phyloP scores from a whole-genome alignment of 441 rosid genomes.

The Aquilaria agallochum region DNA sequence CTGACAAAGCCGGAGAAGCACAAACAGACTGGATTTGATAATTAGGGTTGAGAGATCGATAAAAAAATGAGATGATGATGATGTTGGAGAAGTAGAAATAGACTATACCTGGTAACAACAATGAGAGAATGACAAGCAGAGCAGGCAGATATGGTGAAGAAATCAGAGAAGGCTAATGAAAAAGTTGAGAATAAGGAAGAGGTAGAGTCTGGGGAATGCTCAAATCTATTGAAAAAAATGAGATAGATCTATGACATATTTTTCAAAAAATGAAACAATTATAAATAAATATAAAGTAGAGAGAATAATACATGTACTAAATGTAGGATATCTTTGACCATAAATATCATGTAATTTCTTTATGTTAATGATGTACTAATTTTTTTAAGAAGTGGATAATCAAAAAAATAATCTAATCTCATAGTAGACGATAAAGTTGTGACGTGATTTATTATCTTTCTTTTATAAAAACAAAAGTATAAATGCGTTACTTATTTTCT shows the following conservation, averaged over 20 bases:
- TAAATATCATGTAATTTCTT: background rate
- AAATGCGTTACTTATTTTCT: background rate
- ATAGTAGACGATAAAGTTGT: background rate
- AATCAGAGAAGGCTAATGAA: too few relatives aligned
- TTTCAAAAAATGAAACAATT: too few relatives aligned
- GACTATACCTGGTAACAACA: too few relatives aligned
- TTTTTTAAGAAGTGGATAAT: background rate
- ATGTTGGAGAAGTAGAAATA: background rate
- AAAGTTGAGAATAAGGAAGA: too few relatives aligned
- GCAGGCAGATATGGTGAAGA: too few relatives aligned
- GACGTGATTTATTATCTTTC: background rate
- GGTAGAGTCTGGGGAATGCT: background rate
- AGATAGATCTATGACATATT: too few relatives aligned
- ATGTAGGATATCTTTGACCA: background rate
- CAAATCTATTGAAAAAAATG: background rate
- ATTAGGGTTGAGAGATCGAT: background rate
- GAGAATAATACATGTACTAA: too few relatives aligned
- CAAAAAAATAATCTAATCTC: conserved; percentile 3
- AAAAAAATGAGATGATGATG: background rate
- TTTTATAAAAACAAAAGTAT: background rate
- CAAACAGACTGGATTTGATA: background rate
- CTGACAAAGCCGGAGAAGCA: too few relatives aligned
- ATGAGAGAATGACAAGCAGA: too few relatives aligned
- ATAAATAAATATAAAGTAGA: too few relatives aligned
- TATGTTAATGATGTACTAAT: background rate